Percentiles rank a stretch among this genome's conserved stretches.
phyloP scores from a whole-genome alignment of 768 basidiomycete species.

The Tricholoma saponaceum region DNA sequence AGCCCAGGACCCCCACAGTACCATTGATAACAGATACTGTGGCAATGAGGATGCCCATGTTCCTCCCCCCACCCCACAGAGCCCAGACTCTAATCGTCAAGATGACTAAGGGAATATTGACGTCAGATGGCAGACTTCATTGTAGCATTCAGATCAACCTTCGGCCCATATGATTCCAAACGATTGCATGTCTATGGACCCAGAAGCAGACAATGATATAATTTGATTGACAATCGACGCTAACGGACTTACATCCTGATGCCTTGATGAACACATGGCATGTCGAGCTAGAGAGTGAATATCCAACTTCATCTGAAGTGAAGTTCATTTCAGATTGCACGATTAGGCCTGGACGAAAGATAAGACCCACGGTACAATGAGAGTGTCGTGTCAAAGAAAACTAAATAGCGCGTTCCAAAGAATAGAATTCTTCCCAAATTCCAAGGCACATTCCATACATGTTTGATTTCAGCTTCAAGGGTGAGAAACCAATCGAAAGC shows the following conservation, averaged over 20 bases:
- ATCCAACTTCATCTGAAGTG: not conserved
- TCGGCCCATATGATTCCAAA: conserved; percentile 1
- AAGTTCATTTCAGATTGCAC: not conserved
- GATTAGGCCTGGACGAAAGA: not conserved
- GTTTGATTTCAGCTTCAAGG: not conserved
- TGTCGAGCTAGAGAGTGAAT: not conserved
- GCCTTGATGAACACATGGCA: not conserved
- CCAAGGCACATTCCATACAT: not conserved
- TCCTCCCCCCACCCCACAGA: not conserved
- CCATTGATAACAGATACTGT: not conserved
- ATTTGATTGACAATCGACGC: not conserved
- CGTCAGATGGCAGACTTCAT: not conserved
- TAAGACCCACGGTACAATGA: not conserved
- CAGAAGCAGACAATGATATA: not conserved
- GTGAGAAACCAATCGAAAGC: not conserved
- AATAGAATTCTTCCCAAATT: not conserved
- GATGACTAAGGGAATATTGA: not conserved
- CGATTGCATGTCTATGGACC: not conserved
- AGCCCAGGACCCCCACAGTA: not conserved
- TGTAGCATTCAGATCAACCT: not conserved
- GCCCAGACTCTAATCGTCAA: conserved; percentile 2
- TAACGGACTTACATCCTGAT: not conserved
- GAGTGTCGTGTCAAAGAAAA: not conserved
- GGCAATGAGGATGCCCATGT: not conserved
- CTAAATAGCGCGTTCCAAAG: not conserved